Percentiles rank a stretch among this genome's conserved stretches.
These are phyloP conservation scores for Neurospora sp. DNA, from an alignment of 2,329 filamentous ascomycete genomes.

Conservation along the genomic window DNA sequence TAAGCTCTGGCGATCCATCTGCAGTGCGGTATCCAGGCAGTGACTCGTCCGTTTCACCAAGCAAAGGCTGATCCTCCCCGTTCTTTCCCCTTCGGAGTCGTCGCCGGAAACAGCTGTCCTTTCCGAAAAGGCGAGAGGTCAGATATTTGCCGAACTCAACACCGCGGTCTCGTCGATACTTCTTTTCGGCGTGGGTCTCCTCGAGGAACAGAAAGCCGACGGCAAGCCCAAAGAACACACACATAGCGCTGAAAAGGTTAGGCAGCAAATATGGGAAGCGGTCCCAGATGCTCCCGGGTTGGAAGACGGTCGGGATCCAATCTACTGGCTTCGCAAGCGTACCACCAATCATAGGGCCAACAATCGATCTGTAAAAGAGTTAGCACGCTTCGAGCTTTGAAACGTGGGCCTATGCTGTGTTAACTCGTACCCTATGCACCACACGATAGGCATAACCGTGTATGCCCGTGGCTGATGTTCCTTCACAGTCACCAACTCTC, in stretches of 20 bases:
- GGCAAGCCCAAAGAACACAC: conserved; percentile 65
- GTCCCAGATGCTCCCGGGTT: conserved; percentile 68
- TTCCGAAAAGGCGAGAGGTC: conserved; percentile 32
- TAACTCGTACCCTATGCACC: conserved; percentile 72
- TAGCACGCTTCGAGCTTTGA: not conserved
- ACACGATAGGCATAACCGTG: conserved; percentile 95
- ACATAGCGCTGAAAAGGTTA: conserved; percentile 79
- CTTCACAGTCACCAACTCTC: conserved; percentile 85
- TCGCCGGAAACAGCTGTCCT: conserved; percentile 19
- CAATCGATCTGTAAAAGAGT: conserved; percentile 58
- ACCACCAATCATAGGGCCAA: conserved; percentile 86
- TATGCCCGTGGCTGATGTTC: conserved; percentile 92
- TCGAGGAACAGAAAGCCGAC: conserved; percentile 82
- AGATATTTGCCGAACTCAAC: conserved; percentile 69
- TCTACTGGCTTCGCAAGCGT: conserved; percentile 78
- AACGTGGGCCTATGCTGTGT: not conserved
- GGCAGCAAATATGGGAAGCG: conserved; percentile 82
- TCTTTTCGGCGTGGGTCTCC: conserved; percentile 84
- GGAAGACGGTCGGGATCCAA: conserved; percentile 68
- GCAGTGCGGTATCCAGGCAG: conserved; percentile 60
- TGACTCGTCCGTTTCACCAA: conserved; percentile 46
- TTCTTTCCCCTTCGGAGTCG: conserved; percentile 26
- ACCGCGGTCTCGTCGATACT: conserved; percentile 64
- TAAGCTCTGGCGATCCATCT: conserved; percentile 43
- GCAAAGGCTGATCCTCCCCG: conserved; percentile 23